These are phyloP conservation scores for Suillus subalutaceus DNA, from an alignment of 768 basidiomycete genomes.

Conservation along the genomic window DNA sequence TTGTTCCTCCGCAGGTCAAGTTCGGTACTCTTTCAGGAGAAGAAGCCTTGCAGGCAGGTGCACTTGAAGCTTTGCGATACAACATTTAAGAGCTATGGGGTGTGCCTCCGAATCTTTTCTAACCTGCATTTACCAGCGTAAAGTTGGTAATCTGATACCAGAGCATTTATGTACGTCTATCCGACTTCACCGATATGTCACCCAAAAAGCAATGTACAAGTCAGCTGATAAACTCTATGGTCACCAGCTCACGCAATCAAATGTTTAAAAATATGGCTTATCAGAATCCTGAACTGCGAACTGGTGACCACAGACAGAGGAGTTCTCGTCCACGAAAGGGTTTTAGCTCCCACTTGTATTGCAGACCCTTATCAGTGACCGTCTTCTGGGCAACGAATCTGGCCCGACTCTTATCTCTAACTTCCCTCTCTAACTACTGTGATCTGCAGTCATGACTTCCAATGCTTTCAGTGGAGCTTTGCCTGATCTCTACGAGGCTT, in stretches of 20 bases:
- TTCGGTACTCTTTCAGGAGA: neutral
- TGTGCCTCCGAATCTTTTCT: neutral
- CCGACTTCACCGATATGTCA: neutral
- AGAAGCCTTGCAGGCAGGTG: too few relatives aligned
- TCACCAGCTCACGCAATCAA: slow-evolving; percentile 1
- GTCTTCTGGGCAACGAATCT: neutral
- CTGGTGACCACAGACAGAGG: neutral
- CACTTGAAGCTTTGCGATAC: too few relatives aligned
- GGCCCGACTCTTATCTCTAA: neutral
- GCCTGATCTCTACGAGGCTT: slow-evolving; percentile 41
- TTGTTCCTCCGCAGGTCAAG: neutral
- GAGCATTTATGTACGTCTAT: neutral
- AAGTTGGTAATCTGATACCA: neutral
- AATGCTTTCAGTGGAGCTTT: slow-evolving; percentile 13
- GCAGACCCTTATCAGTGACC: neutral
- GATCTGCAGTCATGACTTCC: neutral
- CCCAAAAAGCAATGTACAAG: neutral
- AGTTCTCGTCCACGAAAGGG: neutral
- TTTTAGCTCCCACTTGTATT: neutral
- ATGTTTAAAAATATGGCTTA: slow-evolving; percentile 1
- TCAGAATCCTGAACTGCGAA: neutral
- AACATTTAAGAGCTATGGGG: too few relatives aligned
- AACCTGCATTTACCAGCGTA: neutral
- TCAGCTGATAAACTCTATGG: neutral
- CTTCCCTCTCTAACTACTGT: neutral